These are phyloP conservation scores for Sugiyamaella chiloensis DNA, from an alignment of 805 yeast genomes.

Conservation along the genomic window DNA sequence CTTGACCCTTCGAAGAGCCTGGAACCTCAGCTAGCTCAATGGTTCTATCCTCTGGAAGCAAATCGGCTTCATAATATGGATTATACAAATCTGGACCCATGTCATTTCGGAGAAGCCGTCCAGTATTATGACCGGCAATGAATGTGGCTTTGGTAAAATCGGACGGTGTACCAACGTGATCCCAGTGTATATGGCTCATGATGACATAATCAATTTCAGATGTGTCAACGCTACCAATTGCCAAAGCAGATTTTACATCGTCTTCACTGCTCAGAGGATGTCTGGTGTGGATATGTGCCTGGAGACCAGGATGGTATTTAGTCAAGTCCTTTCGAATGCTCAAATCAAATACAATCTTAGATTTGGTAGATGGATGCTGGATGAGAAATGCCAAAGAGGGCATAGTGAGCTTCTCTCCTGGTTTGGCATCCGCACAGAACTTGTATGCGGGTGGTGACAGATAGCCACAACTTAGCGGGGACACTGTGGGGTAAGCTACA, in stretches of 20 bases:
- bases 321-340: slow-evolving; percentile 11
- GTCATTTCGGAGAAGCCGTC: slow-evolving; percentile 3
- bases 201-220: slow-evolving; percentile 14
- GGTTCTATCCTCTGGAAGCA: slow-evolving; percentile 11
- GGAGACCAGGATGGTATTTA: slow-evolving; percentile 10
- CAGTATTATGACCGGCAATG: slow-evolving; percentile 9
- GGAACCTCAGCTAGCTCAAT: slow-evolving; percentile 11
- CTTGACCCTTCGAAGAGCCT: not conserved
- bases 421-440: slow-evolving; percentile 5
- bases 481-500: slow-evolving; percentile 6
- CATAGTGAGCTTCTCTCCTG: slow-evolving; percentile 6
- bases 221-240: slow-evolving; percentile 4
- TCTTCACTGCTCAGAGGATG: slow-evolving; percentile 8
- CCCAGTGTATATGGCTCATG: slow-evolving; percentile 14
- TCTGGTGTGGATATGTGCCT: slow-evolving; percentile 10
- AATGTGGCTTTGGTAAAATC: slow-evolving; percentile 14
- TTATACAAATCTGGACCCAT: slow-evolving; percentile 9
- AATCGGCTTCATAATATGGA: slow-evolving; percentile 11
- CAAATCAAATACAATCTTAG: slow-evolving; percentile 12
- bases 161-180: slow-evolving; percentile 14
- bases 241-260: slow-evolving; percentile 9
- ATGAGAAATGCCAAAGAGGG: slow-evolving; percentile 39
- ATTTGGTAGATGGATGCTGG: slow-evolving; percentile 5
- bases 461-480: slow-evolving; percentile 8
- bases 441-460: slow-evolving; percentile 10